Conservation (phyloP, 257 asterid species). For the Cordia subcordata region DNA sequence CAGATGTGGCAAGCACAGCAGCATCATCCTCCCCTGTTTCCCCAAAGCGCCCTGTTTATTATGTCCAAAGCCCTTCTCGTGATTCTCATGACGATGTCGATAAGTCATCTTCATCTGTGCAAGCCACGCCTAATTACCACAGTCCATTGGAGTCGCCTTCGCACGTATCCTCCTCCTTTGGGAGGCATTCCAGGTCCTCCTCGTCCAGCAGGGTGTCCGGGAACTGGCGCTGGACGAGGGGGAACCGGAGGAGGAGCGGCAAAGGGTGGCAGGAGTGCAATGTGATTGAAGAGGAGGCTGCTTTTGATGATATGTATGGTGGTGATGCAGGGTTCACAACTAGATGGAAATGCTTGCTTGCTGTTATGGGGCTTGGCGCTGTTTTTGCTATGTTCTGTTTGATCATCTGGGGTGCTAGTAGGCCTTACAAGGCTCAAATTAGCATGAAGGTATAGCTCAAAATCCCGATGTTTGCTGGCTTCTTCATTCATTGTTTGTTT, state of each 20-base stretch:
- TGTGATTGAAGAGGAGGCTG: slow-evolving; percentile 42
- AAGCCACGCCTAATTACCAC: slow-evolving; percentile 22
- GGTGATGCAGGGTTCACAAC: slow-evolving; percentile 7
- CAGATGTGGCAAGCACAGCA: slow-evolving; percentile 38
- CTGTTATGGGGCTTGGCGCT: slow-evolving; percentile 16
- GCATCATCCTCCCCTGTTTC: slow-evolving; percentile 41
- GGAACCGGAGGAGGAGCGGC: slow-evolving; percentile 23
- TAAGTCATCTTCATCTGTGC: slow-evolving; percentile 32
- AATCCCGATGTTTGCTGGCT: background rate
- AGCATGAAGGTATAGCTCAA: slow-evolving; percentile 39
- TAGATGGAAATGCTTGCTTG: slow-evolving; percentile 20
- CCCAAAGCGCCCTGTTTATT: slow-evolving; percentile 33
- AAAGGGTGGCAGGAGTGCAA: slow-evolving; percentile 39
- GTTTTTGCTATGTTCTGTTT: slow-evolving; percentile 33
- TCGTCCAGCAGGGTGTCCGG: slow-evolving; percentile 54
- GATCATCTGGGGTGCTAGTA: slow-evolving; percentile 46
- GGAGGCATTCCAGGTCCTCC: slow-evolving; percentile 38
- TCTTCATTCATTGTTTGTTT: too few species aligned
- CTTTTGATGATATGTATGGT: slow-evolving; percentile 20
- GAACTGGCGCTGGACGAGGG: slow-evolving; percentile 20
- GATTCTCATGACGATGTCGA: slow-evolving; percentile 54
- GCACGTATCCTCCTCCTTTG: slow-evolving; percentile 10
- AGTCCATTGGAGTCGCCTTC: slow-evolving; percentile 52
- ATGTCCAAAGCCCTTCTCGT: slow-evolving; percentile 62
- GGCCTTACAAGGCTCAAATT: slow-evolving; percentile 37